Conservation (phyloP, 495 filamentous ascomycete genomes). For the Podospora pseudoanserina region DNA sequence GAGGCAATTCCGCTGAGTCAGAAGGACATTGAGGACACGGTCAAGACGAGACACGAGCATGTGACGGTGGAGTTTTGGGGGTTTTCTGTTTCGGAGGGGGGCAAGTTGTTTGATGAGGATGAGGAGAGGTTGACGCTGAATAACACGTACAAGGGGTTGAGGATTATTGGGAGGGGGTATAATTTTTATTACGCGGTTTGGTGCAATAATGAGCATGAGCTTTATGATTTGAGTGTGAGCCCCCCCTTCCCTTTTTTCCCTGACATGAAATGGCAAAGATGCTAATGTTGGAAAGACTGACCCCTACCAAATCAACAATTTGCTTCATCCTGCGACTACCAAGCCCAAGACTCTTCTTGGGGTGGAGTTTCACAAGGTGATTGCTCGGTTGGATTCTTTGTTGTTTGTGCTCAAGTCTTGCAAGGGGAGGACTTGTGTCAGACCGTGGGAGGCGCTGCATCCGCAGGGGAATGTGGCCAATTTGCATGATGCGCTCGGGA, state of each 20-base stretch:
- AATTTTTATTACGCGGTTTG: constrained; percentile 63
- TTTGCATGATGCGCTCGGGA: constrained; percentile 43
- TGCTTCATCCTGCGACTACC: constrained; percentile 39
- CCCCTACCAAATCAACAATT: constrained; percentile 57
- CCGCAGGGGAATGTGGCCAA: constrained; percentile 45
- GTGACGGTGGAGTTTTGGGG: constrained; percentile 68
- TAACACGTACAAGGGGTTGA: constrained; percentile 63
- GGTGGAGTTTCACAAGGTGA: constrained; percentile 41
- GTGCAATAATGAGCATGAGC: constrained; percentile 62
- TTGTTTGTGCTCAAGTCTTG: constrained; percentile 65
- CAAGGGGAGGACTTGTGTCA: constrained; percentile 51
- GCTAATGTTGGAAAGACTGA: constrained; percentile 46
- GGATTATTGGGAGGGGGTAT: constrained; percentile 52
- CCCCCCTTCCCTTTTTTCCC: background rate
- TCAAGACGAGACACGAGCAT: constrained; percentile 52
- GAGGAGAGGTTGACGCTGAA: constrained; percentile 34
- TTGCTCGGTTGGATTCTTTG: constrained; percentile 55
- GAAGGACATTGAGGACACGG: constrained; percentile 30
- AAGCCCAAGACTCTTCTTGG: constrained; percentile 38
- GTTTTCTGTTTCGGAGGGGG: constrained; percentile 50
- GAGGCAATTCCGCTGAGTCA: constrained; percentile 50
- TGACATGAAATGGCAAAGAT: constrained; percentile 1
- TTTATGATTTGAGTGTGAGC: constrained; percentile 57
- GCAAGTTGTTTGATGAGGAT: constrained; percentile 30
- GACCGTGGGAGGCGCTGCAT: constrained; percentile 60